Conservation (phyloP, 2,329 filamentous ascomycete genomes). For the Pochonia chlamydosporia region DNA sequence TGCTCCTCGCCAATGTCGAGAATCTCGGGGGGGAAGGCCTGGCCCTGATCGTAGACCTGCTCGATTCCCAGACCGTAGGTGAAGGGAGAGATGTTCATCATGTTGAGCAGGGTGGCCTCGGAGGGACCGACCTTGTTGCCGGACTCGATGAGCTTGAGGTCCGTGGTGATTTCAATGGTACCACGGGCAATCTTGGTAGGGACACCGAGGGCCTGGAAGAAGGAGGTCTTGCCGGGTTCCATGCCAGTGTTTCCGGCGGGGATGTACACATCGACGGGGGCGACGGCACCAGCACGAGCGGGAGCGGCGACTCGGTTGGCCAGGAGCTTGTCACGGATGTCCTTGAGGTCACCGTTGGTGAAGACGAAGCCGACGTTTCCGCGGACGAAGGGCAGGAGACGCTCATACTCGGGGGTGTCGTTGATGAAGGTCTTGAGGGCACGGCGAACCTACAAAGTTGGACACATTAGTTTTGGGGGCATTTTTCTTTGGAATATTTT, state of each 20-base stretch:
- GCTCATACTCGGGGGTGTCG: constrained; percentile 96
- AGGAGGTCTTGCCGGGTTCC: constrained; percentile 99
- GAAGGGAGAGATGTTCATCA: constrained; percentile 99
- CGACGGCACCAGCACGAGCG: constrained; percentile 94
- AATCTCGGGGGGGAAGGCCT: constrained; percentile 79
- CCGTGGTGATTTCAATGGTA: constrained; percentile 99
- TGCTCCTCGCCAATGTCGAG: constrained; percentile 94
- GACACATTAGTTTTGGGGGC: no score
- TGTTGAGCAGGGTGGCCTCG: constrained; percentile 97
- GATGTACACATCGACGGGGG: constrained; percentile 87
- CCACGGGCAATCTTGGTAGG: constrained; percentile 99
- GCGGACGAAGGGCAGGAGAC: constrained; percentile 90
- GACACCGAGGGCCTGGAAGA: constrained; percentile 99
- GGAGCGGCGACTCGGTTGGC: constrained; percentile 96
- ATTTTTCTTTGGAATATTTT: no score
- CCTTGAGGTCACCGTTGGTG: constrained; percentile 95
- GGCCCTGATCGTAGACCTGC: constrained; percentile 97
- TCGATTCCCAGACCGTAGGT: constrained; percentile 96
- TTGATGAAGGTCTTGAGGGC: constrained; percentile 89
- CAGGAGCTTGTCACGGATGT: constrained; percentile 87
- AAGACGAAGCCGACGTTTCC: constrained; percentile 99
- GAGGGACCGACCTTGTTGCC: constrained; percentile 94
- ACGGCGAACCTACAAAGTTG: constrained; percentile 92
- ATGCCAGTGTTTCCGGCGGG: constrained; percentile 99
- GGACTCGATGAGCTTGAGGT: constrained; percentile 96